Conservation (phyloP, 176 grass and related monocot species). For the Oryza longistaminata region DNA sequence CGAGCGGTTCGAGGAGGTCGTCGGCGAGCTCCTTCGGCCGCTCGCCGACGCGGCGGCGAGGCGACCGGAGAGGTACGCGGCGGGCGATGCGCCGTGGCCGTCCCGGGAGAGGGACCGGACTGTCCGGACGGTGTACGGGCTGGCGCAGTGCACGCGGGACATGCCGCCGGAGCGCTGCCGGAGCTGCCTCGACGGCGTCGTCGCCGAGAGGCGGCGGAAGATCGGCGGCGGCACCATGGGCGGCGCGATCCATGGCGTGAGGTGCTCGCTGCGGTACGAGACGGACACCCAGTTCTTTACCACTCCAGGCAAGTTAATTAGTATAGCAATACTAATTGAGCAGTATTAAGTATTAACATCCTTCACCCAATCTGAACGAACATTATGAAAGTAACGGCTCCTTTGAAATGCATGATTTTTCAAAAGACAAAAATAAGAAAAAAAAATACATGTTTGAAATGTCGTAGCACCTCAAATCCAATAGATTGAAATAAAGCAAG, state of each 20-base stretch:
- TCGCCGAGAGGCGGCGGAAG: not conserved
- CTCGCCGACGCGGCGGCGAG: constrained; percentile 16
- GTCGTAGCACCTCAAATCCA: too few relatives aligned
- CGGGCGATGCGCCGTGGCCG: constrained; percentile 11
- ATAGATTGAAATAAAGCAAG: too few relatives aligned
- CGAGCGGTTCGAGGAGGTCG: not conserved
- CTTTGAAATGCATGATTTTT: too few relatives aligned
- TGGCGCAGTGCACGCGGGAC: constrained; percentile 59
- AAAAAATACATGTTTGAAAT: too few relatives aligned
- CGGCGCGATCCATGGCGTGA: constrained; percentile 37
- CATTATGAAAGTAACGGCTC: too few relatives aligned
- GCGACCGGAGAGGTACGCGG: constrained; percentile 28
- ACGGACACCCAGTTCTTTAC: constrained; percentile 41
- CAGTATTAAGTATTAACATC: not conserved
- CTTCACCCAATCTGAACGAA: not conserved
- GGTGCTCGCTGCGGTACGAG: constrained; percentile 61
- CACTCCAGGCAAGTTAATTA: constrained; percentile 7
- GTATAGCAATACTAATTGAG: not conserved
- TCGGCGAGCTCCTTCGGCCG: constrained; percentile 22
- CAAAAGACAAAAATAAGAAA: too few relatives aligned
- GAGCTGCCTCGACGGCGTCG: constrained; percentile 29
- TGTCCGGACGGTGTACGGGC: constrained; percentile 35
- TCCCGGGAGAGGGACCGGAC: not conserved
- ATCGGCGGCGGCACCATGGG: constrained; percentile 29
- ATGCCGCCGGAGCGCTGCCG: constrained; percentile 39